These are phyloP conservation scores for Blastocystis sp. DNA, from an alignment of 352 stramenopile genomes.

Conservation along the genomic window DNA sequence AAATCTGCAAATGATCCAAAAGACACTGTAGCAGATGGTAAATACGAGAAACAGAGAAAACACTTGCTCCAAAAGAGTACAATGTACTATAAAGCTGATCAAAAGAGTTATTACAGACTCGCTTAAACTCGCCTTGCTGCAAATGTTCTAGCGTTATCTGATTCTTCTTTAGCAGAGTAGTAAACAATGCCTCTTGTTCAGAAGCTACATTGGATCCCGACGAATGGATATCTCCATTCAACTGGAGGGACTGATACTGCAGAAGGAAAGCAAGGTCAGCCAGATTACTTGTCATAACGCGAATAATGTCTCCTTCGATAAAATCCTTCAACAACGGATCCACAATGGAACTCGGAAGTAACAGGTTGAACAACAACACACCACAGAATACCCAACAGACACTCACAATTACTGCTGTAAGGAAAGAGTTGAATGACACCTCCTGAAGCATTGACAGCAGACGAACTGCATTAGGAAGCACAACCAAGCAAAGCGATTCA, in stretches of 20 bases:
- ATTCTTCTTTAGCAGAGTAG: not conserved
- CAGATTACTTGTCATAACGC: not conserved
- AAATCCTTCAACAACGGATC: slow-evolving; percentile 85
- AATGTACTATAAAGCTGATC: slow-evolving; percentile 34
- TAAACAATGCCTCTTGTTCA: not conserved
- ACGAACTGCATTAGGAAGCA: not conserved
- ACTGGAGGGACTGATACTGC: not conserved
- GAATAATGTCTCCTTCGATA: slow-evolving; percentile 66
- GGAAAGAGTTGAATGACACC: not conserved
- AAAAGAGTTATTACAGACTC: slow-evolving; percentile 9
- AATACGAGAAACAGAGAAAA: not conserved
- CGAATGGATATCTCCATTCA: not conserved
- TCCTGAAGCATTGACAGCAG: not conserved
- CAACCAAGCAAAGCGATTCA: slow-evolving; percentile 3
- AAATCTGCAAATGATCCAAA: not conserved
- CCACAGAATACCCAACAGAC: slow-evolving; percentile 82
- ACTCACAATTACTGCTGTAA: slow-evolving; percentile 66
- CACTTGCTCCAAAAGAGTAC: slow-evolving; percentile 14
- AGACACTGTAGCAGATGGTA: not conserved
- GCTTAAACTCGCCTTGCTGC: slow-evolving; percentile 13
- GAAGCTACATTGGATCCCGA: not conserved
- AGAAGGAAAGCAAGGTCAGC: slow-evolving; percentile 1
- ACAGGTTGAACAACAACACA: slow-evolving; percentile 82
- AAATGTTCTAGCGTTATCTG: not conserved
- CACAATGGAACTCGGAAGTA: slow-evolving; percentile 85